These are phyloP conservation scores for Suillus ampliporus DNA, from an alignment of 768 basidiomycete species.

Conservation along the genomic window DNA sequence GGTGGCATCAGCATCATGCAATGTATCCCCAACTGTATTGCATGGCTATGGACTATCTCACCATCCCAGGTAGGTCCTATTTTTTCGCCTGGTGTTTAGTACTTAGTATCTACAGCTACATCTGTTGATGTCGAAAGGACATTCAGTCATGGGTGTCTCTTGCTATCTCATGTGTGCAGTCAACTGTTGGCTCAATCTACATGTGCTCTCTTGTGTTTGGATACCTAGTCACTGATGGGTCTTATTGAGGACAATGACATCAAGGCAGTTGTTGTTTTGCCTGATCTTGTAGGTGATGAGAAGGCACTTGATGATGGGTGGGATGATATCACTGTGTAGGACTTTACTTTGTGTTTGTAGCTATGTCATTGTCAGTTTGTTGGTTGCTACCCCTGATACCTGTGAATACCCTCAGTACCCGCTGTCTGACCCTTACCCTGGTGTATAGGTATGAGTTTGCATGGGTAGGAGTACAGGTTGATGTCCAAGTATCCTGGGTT, in stretches of 20 bases:
- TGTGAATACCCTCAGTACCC: neutral
- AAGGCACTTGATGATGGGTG: conserved; percentile 10
- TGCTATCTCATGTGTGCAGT: conserved; percentile 35
- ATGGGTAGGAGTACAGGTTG: too few species aligned
- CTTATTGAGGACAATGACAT: conserved; percentile 33
- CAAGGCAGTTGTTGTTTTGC: conserved; percentile 3
- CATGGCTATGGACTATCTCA: conserved; percentile 35
- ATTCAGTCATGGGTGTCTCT: conserved; percentile 31
- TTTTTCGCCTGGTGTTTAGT: neutral
- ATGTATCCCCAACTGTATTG: conserved; percentile 29
- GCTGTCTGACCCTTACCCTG: too few species aligned
- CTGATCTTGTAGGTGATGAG: conserved; percentile 9
- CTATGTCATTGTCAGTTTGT: too few species aligned
- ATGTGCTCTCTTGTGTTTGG: conserved; percentile 38
- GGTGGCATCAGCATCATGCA: conserved; percentile 25
- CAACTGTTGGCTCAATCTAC: conserved; percentile 31
- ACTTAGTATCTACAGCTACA: conserved; percentile 28
- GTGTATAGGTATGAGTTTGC: too few species aligned
- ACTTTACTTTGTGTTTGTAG: neutral
- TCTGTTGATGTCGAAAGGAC: conserved; percentile 38
- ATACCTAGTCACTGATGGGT: conserved; percentile 35
- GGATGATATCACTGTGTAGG: conserved; percentile 6
- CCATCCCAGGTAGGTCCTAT: conserved; percentile 14
- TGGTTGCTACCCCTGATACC: neutral
- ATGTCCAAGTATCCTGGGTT: too few species aligned